Evolutionary conservation across 345 rosid genomes (phyloP), one percentile per base, ranked within the genome.

Genomic region (Crucihimalaya himalaica): DNA sequence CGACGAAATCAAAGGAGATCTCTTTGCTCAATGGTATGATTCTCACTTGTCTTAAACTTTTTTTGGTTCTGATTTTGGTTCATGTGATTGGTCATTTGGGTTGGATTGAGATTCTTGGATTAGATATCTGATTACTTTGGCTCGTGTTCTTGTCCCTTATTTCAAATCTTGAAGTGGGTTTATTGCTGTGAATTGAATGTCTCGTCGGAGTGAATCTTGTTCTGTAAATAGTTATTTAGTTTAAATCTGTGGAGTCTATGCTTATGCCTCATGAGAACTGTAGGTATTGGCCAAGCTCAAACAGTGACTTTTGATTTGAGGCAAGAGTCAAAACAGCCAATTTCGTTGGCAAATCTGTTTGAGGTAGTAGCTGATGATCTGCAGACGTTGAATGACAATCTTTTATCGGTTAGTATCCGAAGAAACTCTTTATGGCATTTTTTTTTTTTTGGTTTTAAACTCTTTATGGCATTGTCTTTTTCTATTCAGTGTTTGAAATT

Each of bases 321-420:
- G 84, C 80, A 79, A 74, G 88, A 85, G 68, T n/a, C 82, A 39
- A 80, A 66, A 77, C 74, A 71, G 52, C 79, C 84, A 2, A 70
- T 87, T 67, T 88, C 92, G 4, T 76, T 95, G 78, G 55, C 79
- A 16, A 85, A 72, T 66, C 45, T 87, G 77, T 95, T 92, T 80
- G 91, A 89, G 81, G 80, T 82, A 34, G 99, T 95, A 48, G 84
- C 97, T 52, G 91, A 83, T 77, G 99, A 95, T 77, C 87, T 95
- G 27, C 87, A 54, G 70, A 83, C 79, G 14, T 86, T 95, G 53
- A 95, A 95, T 74, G 85, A 88, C 75, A 94, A 91, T 84, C 98
- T 94, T 65, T 85, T 79, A 72, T 86, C 97, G 61, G 99, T 91
- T 68, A 86, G 96, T 87, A 47, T 6, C 45, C 58, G 12, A n/a